phyloP scores from a whole-genome alignment of 306 rosid species.

The Vigna unguiculata region DNA sequence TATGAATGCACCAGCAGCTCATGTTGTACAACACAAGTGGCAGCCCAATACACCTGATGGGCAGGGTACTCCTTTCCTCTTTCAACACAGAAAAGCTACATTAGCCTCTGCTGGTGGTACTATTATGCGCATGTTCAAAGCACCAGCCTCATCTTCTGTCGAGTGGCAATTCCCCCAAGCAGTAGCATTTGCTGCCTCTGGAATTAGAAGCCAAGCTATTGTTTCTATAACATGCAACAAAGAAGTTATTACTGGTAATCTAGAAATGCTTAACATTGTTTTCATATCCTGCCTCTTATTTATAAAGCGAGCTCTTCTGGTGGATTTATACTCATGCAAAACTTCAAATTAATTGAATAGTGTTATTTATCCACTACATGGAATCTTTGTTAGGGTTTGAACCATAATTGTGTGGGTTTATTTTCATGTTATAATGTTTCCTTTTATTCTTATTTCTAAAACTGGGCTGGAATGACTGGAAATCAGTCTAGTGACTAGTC shows the following conservation, averaged over 20 bases:
- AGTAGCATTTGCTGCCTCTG: constrained; percentile 78
- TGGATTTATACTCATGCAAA: constrained; percentile 33
- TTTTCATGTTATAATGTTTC: constrained; percentile 22
- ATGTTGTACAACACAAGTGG: constrained; percentile 94
- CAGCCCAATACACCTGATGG: constrained; percentile 99
- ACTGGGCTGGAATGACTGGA: not conserved
- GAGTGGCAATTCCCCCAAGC: constrained; percentile 95
- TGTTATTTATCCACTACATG: not conserved
- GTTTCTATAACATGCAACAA: constrained; percentile 81
- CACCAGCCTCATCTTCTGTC: constrained; percentile 65
- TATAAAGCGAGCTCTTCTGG: constrained; percentile 16
- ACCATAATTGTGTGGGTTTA: constrained; percentile 25
- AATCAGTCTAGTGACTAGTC: not conserved
- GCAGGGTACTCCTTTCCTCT: constrained; percentile 96
- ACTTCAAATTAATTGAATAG: constrained; percentile 27
- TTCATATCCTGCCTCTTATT: constrained; percentile 30
- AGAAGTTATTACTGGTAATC: constrained; percentile 88
- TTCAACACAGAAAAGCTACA: constrained; percentile 82
- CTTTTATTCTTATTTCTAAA: not conserved
- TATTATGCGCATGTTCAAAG: constrained; percentile 91
- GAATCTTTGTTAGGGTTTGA: constrained; percentile 20
- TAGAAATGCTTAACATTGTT: constrained; percentile 27
- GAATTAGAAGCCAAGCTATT: constrained; percentile 84
- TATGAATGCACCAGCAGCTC: constrained; percentile 89
- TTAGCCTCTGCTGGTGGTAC: constrained; percentile 78